Base-by-base conservation (phyloP, 2,329 filamentous ascomycete species). In the Penicillium corylophilum region DNA sequence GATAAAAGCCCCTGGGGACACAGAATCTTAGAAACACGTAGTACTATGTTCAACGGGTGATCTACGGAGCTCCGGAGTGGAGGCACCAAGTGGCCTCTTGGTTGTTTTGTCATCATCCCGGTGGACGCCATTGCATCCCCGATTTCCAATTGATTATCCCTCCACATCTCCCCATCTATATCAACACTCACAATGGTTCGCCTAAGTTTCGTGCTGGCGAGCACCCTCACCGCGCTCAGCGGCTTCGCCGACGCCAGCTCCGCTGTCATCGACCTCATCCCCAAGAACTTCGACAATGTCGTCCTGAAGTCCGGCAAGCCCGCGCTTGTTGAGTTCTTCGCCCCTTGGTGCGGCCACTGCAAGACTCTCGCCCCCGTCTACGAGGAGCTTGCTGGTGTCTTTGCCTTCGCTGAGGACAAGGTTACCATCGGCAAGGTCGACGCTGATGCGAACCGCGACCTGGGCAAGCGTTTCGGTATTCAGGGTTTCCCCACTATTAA, bases 281-380 rank as follows among this genome's bases (percentile, higher is more conserved):
- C 93, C 50, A 79, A 79, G 65, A 99, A 96, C 80, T 99, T 99
- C 73, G 93, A 97, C 79, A 78, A 87, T 43, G 81, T 96, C 49
- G 90, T 96, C 59, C 81, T 96, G 54, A 85, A 95, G 72, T 93
- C 89, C 41, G 91, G 91, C 74, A 97, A 95, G 79, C 93, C 94
- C 39, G 92, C 94, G 0, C 86, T 99, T 23, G 91, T 97, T 64
- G 92, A 97, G 74, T 99, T 99, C 83, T 97, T 95, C 70, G 94
- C 94, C 29, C 92, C 93, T 22, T 99, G 94, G 94, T 99, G 94
- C 70, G 95, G 94, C 28, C 94, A 99, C 82, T 99, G 94, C 90
- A 97, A 97, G 83, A 95, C 79, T 68, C 88, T 99, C 29, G 94
- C 94, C 15, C 95, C 94, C 44, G 79, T 95, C 53, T 99, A 95